phyloP scores from a whole-genome alignment of 768 basidiomycete species.

The Flagelloscypha sp. region DNA sequence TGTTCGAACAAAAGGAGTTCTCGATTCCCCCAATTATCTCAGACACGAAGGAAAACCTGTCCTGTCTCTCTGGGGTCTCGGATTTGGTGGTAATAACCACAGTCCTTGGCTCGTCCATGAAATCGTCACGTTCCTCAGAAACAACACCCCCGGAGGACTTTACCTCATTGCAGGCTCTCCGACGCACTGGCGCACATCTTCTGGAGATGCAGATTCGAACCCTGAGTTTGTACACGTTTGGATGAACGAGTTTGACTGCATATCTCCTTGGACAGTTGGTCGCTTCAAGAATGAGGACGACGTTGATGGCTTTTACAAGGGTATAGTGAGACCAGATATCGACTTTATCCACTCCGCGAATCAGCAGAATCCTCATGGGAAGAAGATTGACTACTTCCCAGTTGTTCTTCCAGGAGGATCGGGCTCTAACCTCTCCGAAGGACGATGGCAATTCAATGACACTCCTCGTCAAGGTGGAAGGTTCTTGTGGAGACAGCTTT shows the following conservation, averaged over 20 bases:
- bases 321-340: conserved; percentile 56
- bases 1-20: conserved; percentile 45
- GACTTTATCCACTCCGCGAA: conserved; percentile 46
- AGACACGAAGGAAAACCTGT: conserved; percentile 64
- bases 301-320: conserved; percentile 55
- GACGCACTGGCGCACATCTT: conserved; percentile 66
- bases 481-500: conserved; percentile 75
- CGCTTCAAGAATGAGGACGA: conserved; percentile 52
- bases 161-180: conserved; percentile 69
- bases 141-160: conserved; percentile 60
- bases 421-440: conserved; percentile 62
- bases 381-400: conserved; percentile 74
- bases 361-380: conserved; percentile 26
- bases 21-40: conserved; percentile 69
- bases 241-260: conserved; percentile 71
- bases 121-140: conserved; percentile 50
- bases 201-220: conserved; percentile 61
- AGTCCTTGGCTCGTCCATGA: conserved; percentile 50
- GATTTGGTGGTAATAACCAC: conserved; percentile 54
- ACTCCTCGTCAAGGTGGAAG: conserved; percentile 65
- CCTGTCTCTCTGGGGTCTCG: conserved; percentile 73
- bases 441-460: conserved; percentile 65
- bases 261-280: conserved; percentile 81
- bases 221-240: conserved; percentile 60
- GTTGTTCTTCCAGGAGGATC: conserved; percentile 78